Conservation (phyloP, 306 rosid genomes). For the Corylus heterophylla region DNA sequence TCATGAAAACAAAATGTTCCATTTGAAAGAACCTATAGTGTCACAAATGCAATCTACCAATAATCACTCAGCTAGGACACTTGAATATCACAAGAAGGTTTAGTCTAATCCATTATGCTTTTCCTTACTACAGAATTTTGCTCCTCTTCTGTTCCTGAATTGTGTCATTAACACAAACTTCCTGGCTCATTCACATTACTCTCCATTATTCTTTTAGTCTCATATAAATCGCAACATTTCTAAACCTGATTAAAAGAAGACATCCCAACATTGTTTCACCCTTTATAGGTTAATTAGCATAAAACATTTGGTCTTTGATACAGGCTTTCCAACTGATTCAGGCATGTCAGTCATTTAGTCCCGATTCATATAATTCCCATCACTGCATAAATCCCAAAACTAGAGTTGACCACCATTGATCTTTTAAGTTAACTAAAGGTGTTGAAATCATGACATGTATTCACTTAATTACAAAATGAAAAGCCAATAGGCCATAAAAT, state of each 20-base stretch:
- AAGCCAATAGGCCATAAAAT: neutral
- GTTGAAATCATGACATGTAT: neutral
- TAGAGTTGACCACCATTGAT: neutral
- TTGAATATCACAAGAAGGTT: neutral
- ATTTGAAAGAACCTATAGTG: neutral
- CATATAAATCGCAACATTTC: neutral
- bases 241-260: constrained; percentile 7
- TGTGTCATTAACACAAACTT: neutral
- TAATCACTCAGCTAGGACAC: too few relatives aligned
- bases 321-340: neutral
- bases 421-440: neutral
- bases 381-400: too few relatives aligned
- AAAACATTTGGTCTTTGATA: neutral
- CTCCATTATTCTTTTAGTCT: neutral
- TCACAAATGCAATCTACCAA: neutral
- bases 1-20: neutral
- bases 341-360: too few relatives aligned
- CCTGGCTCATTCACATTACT: neutral
- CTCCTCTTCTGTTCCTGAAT: neutral
- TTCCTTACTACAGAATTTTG: neutral
- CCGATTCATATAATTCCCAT: too few relatives aligned
- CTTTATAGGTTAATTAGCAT: neutral
- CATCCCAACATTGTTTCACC: neutral
- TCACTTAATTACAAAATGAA: neutral
- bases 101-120: neutral